Evolutionary conservation across 371 early-diverging fungal species (phyloP).

Genomic region (Rhizopus stolonifer): DNA sequence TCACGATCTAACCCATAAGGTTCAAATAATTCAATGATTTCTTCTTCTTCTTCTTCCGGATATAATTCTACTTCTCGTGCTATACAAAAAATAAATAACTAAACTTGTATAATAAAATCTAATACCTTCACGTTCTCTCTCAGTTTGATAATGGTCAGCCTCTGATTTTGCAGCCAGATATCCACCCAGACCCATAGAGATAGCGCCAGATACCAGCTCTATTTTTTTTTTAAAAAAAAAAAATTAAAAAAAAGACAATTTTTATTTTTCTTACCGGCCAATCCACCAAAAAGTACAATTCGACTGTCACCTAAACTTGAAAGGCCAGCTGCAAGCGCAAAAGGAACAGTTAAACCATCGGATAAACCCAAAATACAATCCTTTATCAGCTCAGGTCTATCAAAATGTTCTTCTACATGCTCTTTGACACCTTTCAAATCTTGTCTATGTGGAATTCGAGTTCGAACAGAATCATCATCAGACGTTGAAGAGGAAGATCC

Average conservation of each 20-base stretch:
- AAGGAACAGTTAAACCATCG: slow-evolving; percentile 77
- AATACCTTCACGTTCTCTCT: slow-evolving; percentile 56
- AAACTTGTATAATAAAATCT: not conserved
- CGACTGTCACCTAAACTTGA: slow-evolving; percentile 56
- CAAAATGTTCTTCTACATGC: slow-evolving; percentile 66
- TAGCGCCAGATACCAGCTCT: slow-evolving; percentile 72
- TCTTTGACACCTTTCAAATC: slow-evolving; percentile 25
- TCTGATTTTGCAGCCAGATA: slow-evolving; percentile 60
- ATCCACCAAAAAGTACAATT: slow-evolving; percentile 69
- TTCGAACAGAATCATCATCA: not conserved
- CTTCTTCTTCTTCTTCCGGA: slow-evolving; percentile 65
- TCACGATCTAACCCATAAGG: slow-evolving; percentile 61
- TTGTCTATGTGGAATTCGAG: slow-evolving; percentile 39
- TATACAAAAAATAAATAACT: slow-evolving; percentile 8
- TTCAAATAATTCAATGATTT: slow-evolving; percentile 60
- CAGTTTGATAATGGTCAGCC: slow-evolving; percentile 64
- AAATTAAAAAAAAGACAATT: not conserved
- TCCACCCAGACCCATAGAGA: slow-evolving; percentile 50
- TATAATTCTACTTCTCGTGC: slow-evolving; percentile 56
- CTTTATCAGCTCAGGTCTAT: slow-evolving; percentile 63
- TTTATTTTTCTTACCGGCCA: slow-evolving; percentile 47
- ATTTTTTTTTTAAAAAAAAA: no score
- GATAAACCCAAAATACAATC: slow-evolving; percentile 69
- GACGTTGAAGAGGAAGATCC: not conserved
- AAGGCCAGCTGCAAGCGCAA: slow-evolving; percentile 75